A percentile compares a stretch with the other conserved stretches of the same genome.
Conservation (phyloP, 2,329 filamentous ascomycete species). For the Penicillium verrucosum region DNA sequence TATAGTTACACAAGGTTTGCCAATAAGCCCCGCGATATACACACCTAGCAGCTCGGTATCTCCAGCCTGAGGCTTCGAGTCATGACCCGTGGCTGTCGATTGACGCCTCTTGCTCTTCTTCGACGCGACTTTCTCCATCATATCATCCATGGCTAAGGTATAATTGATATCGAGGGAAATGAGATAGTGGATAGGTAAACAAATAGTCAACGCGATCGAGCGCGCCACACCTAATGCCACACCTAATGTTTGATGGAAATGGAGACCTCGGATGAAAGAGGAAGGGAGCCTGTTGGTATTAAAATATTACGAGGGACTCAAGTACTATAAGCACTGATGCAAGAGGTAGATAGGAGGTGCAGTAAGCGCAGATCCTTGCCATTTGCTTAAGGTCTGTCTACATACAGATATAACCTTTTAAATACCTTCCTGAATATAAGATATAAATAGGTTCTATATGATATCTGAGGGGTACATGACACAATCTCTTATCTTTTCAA, state of each 20-base stretch:
- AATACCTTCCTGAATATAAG: background rate
- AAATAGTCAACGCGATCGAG: background rate
- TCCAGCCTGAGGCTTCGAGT: constrained; percentile 10
- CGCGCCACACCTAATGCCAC: background rate
- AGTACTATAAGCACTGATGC: background rate
- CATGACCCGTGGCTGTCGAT: background rate
- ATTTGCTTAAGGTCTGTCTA: background rate
- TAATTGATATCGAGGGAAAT: background rate
- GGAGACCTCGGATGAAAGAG: background rate
- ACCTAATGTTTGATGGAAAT: background rate
- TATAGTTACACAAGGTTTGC: background rate
- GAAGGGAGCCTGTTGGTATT: background rate
- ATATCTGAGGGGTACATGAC: no score
- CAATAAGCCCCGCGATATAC: background rate
- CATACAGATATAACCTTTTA: background rate
- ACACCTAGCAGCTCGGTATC: constrained; percentile 23
- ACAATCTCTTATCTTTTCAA: background rate
- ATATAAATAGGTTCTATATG: background rate
- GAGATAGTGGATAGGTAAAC: background rate
- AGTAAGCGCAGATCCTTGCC: background rate
- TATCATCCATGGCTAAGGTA: background rate
- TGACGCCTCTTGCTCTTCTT: constrained; percentile 1
- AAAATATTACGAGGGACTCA: background rate
- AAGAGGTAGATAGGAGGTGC: background rate
- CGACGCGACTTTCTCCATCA: background rate